Evolutionary conservation across 2,329 filamentous ascomycete species (phyloP).

Genomic region (Botrytis elliptica): DNA sequence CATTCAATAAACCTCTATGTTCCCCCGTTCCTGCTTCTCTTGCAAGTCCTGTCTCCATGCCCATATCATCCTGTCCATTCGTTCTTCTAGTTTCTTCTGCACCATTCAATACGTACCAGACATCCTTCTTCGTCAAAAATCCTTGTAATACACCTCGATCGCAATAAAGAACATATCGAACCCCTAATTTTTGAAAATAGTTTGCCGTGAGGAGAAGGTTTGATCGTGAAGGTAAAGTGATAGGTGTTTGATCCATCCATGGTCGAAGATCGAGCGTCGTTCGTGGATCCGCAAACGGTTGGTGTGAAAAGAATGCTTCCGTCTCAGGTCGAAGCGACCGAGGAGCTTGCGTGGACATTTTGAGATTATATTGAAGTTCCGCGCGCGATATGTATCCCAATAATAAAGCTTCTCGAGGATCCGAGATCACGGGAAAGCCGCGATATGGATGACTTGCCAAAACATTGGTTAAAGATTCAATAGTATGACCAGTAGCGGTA

Average conservation of each 20-base stretch:
- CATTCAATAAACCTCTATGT: slow-evolving; percentile 45
- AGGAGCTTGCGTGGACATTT: slow-evolving; percentile 55
- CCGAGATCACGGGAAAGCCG: slow-evolving; percentile 86
- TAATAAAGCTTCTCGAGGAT: slow-evolving; percentile 72
- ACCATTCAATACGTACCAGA: slow-evolving; percentile 88
- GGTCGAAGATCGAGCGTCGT: slow-evolving; percentile 83
- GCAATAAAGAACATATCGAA: slow-evolving; percentile 85
- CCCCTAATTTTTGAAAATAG: slow-evolving; percentile 92
- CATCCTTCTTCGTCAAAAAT: slow-evolving; percentile 93
- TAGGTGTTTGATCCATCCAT: slow-evolving; percentile 99
- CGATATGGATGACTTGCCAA: slow-evolving; percentile 75
- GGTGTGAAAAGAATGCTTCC: slow-evolving; percentile 81
- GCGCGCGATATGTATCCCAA: slow-evolving; percentile 93
- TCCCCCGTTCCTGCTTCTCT: slow-evolving; percentile 45
- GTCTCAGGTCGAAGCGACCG: slow-evolving; percentile 66
- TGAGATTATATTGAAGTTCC: slow-evolving; percentile 80
- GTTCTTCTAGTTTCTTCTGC: slow-evolving; percentile 59
- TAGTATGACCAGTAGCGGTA: slow-evolving; percentile 83
- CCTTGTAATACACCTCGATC: slow-evolving; percentile 81
- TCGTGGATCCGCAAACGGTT: slow-evolving; percentile 74
- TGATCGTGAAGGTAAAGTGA: slow-evolving; percentile 77
- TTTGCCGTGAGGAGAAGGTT: slow-evolving; percentile 80
- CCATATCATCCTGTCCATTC: slow-evolving; percentile 39
- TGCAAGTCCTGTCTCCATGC: slow-evolving; percentile 40
- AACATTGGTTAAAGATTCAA: slow-evolving; percentile 68